Evolutionary conservation across 1,139 yeast genomes (phyloP).

Genomic region (Geotrichum reessii): DNA sequence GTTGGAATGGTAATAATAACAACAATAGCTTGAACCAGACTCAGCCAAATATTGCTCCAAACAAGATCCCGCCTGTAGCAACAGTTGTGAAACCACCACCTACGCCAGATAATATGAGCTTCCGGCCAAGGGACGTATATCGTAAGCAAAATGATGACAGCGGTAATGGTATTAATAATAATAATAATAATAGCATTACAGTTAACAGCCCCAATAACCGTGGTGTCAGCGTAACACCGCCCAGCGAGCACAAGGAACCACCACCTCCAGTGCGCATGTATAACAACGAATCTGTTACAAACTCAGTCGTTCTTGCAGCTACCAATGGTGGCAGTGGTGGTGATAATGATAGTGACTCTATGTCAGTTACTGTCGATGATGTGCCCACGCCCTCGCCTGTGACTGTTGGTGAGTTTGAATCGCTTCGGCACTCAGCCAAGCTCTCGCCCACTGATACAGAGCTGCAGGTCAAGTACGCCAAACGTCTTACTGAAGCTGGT

Average conservation of each 20-base stretch:
- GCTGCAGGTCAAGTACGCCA: constrained; percentile 35
- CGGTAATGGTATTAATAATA: background rate
- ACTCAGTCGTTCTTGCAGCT: constrained; percentile 1
- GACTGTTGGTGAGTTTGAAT: constrained; percentile 32
- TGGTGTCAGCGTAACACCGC: background rate
- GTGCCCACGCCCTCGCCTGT: constrained; percentile 19
- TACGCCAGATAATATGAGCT: background rate
- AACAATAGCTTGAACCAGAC: background rate
- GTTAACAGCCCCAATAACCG: background rate
- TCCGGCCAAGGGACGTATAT: background rate
- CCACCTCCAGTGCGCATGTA: constrained; percentile 32
- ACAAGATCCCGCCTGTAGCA: background rate
- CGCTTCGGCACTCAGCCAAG: constrained; percentile 20
- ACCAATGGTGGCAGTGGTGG: constrained; percentile 5
- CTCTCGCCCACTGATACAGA: constrained; percentile 11
- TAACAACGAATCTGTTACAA: background rate
- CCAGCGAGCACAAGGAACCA: background rate
- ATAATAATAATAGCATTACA: background rate
- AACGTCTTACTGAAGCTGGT: constrained; percentile 35
- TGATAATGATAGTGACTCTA: constrained; percentile 6
- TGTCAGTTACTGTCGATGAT: background rate
- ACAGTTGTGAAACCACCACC: background rate
- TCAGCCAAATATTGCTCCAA: background rate
- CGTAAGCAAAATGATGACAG: background rate
- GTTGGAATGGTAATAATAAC: background rate